These are phyloP conservation scores for Omphalotus guepiniiformis DNA, from an alignment of 768 basidiomycete genomes.

Conservation along the genomic window DNA sequence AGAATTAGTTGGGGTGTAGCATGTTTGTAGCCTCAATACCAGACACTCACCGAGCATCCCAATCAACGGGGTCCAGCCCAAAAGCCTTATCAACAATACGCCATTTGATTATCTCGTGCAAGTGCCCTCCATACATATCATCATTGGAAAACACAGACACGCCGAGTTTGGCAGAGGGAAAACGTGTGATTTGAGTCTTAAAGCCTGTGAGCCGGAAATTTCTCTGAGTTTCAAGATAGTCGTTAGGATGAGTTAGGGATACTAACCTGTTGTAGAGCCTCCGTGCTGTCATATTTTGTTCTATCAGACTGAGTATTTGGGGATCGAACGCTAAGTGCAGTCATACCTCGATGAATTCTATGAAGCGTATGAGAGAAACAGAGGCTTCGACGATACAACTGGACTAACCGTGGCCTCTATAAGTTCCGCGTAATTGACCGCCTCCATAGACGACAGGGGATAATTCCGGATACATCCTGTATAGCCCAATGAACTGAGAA, in stretches of 20 bases:
- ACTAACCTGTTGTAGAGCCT: neutral
- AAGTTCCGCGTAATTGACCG: slow-evolving; percentile 19
- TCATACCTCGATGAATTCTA: neutral
- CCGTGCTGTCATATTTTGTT: slow-evolving; percentile 3
- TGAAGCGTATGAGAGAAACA: neutral
- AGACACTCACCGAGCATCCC: slow-evolving; percentile 10
- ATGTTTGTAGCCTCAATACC: neutral
- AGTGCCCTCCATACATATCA: slow-evolving; percentile 9
- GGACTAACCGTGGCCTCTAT: slow-evolving; percentile 22
- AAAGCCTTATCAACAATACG: slow-evolving; percentile 18
- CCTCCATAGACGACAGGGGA: slow-evolving; percentile 25
- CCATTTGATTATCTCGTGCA: slow-evolving; percentile 16
- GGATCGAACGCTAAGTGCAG: too few species aligned
- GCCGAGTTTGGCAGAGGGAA: slow-evolving; percentile 19
- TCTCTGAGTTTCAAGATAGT: neutral
- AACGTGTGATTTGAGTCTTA: slow-evolving; percentile 10
- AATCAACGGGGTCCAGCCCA: slow-evolving; percentile 17
- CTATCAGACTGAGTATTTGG: too few species aligned
- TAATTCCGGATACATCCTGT: slow-evolving; percentile 17
- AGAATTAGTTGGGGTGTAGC: neutral
- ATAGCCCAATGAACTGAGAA: too few species aligned
- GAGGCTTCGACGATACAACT: neutral
- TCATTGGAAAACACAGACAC: slow-evolving; percentile 20
- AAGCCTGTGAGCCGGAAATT: slow-evolving; percentile 13
- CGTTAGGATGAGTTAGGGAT: neutral